Base-by-base conservation (phyloP, 306 rosid species). In the Vigna radiata region DNA sequence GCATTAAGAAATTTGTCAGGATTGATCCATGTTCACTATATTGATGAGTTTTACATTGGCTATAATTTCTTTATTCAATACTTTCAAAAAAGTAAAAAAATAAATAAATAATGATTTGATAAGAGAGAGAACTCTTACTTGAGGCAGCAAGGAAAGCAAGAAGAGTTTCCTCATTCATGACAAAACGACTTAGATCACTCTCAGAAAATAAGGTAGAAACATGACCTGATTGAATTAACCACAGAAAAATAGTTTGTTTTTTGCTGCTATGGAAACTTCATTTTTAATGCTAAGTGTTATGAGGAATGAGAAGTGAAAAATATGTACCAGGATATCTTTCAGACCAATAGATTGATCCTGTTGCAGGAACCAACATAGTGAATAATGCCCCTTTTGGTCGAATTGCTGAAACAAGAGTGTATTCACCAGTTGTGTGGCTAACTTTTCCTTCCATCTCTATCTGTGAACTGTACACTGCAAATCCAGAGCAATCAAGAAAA, bases 401-500 rank as follows among this genome's bases (percentile, higher is more conserved):
- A 83, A 71, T 66, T 52, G 91, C 91, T 0, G 98, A 89, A 37
- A 89, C 85, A 63, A 70, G 69, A 33, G 87, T 89, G 68, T 79
- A 82, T 62, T 88, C 87, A 17, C 80, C 87, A 52, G 77, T 75
- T 6, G 76, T 56, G 19, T 53, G 89, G 78, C 90, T 89, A 46
- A 73, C 76, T 85, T 93, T 93, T 70, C 86, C 89, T 71, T 93
- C 94, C 90, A 89, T 85, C 73, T 86, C 82, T 27, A 90, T 85
- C 84, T 93, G 94, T 68, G 93, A 88, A 55, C 77, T 60, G 53
- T 88, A 90, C 60, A 93, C 64, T 65, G 91, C 91, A 86, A 59
- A 89, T 81, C 97, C 96, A 23, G 93, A 90, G 87, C 98, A 93
- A 76, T 93, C 94, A 60, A 90, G 93, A 49, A 81, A 52, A 68